These are phyloP conservation scores for Saturnispora serradocipensis DNA, from an alignment of 805 yeast genomes.

Conservation along the genomic window DNA sequence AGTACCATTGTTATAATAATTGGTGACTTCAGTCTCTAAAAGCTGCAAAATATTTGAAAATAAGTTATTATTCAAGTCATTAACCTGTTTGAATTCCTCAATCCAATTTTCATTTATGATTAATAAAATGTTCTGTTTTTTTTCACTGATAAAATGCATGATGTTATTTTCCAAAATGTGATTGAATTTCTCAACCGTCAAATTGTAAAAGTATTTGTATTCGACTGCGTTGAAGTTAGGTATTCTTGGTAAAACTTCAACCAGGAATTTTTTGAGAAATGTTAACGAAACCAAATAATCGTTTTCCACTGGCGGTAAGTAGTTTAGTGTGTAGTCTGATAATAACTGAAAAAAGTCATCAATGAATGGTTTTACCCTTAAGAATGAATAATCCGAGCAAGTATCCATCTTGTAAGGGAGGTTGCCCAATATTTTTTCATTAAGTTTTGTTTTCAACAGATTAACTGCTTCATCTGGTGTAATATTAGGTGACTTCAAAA, in stretches of 20 bases:
- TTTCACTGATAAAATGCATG: conserved; percentile 22
- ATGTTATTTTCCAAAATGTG: conserved; percentile 22
- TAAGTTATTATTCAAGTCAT: conserved; percentile 23
- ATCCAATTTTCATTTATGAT: conserved; percentile 28
- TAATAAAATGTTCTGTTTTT: conserved; percentile 26
- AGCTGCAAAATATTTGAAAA: conserved; percentile 21
- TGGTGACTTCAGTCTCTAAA: conserved; percentile 21
- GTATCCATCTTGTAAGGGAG: conserved; percentile 73
- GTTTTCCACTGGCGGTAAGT: conserved; percentile 61
- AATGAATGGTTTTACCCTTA: conserved; percentile 59
- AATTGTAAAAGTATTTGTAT: conserved; percentile 35
- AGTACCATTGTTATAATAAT: conserved; percentile 19
- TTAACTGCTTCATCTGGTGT: conserved; percentile 42
- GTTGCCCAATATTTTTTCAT: conserved; percentile 32
- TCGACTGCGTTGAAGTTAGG: conserved; percentile 58
- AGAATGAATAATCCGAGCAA: conserved; percentile 64
- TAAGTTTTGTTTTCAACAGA: conserved; percentile 38
- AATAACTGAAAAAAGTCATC: conserved; percentile 62
- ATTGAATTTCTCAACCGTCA: conserved; percentile 28
- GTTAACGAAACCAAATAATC: conserved; percentile 45
- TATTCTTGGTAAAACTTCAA: conserved; percentile 48
- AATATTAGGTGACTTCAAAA: conserved; percentile 48
- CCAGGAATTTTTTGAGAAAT: conserved; percentile 51
- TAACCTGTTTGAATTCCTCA: conserved; percentile 20
- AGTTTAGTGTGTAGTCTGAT: conserved; percentile 64